phyloP scores from a whole-genome alignment of 805 yeast species.

The Martiniozyma abietophila region DNA sequence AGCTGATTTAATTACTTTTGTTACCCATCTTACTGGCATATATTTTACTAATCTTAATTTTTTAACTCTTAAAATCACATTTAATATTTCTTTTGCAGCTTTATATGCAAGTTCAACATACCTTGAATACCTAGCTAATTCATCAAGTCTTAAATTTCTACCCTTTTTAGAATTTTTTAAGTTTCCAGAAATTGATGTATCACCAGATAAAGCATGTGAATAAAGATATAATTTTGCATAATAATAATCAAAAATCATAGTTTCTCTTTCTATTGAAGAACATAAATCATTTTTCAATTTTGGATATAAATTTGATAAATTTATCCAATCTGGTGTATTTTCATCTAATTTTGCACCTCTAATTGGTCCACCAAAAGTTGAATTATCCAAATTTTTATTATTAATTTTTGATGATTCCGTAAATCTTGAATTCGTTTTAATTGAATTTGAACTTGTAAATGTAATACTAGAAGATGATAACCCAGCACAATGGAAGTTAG shows the following conservation, averaged over 20 bases:
- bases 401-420: slow-evolving; percentile 1
- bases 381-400: slow-evolving; percentile 3
- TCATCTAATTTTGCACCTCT: too few relatives aligned
- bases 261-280: slow-evolving; percentile 50
- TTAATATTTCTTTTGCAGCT: slow-evolving; percentile 74
- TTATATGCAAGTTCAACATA: slow-evolving; percentile 74
- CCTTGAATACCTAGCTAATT: slow-evolving; percentile 60
- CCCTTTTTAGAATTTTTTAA: slow-evolving; percentile 20
- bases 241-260: slow-evolving; percentile 71
- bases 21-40: slow-evolving; percentile 92
- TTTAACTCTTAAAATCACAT: slow-evolving; percentile 63
- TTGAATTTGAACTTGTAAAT: not conserved
- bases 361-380: too few relatives aligned
- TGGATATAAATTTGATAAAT: slow-evolving; percentile 24
- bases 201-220: slow-evolving; percentile 65
- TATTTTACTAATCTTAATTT: slow-evolving; percentile 51
- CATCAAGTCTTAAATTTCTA: slow-evolving; percentile 47
- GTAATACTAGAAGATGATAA: slow-evolving; percentile 6
- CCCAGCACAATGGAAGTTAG: slow-evolving; percentile 29
- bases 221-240: slow-evolving; percentile 78
- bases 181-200: slow-evolving; percentile 27
- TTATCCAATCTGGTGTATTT: slow-evolving; percentile 11
- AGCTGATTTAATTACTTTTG: slow-evolving; percentile 76
- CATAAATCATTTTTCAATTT: slow-evolving; percentile 32
- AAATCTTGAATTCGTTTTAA: too few relatives aligned